Evolutionary conservation across 495 filamentous ascomycete species (phyloP), one percentile per base, ranked within the genome.

Genomic region (Daldinia decipiens): DNA sequence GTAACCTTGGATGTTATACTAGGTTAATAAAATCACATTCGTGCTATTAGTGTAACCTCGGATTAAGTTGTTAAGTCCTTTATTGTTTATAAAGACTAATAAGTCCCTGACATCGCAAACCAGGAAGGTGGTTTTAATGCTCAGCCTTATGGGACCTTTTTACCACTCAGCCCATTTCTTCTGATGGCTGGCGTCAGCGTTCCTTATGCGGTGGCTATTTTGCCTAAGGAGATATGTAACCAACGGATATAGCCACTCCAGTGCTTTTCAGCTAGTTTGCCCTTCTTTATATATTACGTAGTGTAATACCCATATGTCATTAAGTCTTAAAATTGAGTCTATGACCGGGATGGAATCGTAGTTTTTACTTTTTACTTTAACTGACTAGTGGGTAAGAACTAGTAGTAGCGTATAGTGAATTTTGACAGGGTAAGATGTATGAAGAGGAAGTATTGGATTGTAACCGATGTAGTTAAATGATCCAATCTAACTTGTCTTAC

Each of bases 111-210:
- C 43, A 47, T 47, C 17, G 19, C 9, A 11, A 47, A 47, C 19
- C 43, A 17, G 43, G 43, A 21, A 11, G 8, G 43, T 47, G 19
- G 9, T 24, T 19, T 47, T 13, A 24, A 19, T 47, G 43, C 19
- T 47, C 43, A 47, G 43, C 43, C 43, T 47, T 47, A 47, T 24
- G 43, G 43, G 43, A 45, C 17, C 17, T 47, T 47, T 6, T 21
- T 21, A 47, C 17, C 34, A 29, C 13, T 7, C 24, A 43, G 40
- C n/a, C 24, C 50, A 13, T 11, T 31, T 31, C 27, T 29, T 4
- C 27, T 7, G 5, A 53, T 53, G 19, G 54, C 54, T 57, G 54
- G 54, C 54, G 54, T 57, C 54, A 57, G 54, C 54, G 32, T 38
- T 36, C 32, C n/a, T n/a, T 36, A 36, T 31, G 31, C 11, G 5